Percentiles rank a stretch among this genome's conserved stretches.
These are phyloP conservation scores for Rubia balearica DNA, from an alignment of 305 asterid genomes.

Conservation along the genomic window DNA sequence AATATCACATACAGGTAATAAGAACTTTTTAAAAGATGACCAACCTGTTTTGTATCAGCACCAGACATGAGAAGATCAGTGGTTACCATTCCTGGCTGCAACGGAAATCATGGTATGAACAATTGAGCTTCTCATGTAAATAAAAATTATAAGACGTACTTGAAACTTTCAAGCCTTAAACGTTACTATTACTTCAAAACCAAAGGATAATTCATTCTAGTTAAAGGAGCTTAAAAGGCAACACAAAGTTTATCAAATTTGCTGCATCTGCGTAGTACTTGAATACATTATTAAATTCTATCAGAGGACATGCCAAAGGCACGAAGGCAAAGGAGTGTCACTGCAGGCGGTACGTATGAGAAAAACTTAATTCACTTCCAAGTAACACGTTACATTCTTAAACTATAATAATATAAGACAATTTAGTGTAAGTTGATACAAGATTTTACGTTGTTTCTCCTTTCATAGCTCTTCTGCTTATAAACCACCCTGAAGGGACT, in stretches of 20 bases:
- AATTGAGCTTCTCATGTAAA: not conserved
- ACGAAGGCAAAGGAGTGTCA: not conserved
- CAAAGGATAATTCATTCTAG: not conserved
- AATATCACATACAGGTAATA: slow-evolving; percentile 12
- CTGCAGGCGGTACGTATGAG: too few species aligned
- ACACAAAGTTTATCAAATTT: not conserved
- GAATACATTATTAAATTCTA: not conserved
- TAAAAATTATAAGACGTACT: not conserved
- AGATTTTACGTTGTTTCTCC: not conserved
- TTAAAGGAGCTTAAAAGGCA: not conserved
- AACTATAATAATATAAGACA: too few species aligned
- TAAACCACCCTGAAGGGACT: not conserved
- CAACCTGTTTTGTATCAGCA: slow-evolving; percentile 85
- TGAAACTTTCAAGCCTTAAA: not conserved
- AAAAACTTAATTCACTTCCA: too few species aligned
- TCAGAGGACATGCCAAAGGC: too few species aligned
- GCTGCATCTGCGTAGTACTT: not conserved
- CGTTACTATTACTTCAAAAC: not conserved
- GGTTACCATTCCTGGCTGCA: slow-evolving; percentile 99
- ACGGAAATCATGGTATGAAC: not conserved
- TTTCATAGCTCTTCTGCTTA: not conserved
- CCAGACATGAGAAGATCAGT: slow-evolving; percentile 98
- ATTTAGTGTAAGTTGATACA: too few species aligned
- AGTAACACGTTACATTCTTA: too few species aligned
- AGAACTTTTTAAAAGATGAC: slow-evolving; percentile 8